Evolutionary conservation across 2,329 filamentous ascomycete species (phyloP).

Genomic region (Claviceps capensis): DNA sequence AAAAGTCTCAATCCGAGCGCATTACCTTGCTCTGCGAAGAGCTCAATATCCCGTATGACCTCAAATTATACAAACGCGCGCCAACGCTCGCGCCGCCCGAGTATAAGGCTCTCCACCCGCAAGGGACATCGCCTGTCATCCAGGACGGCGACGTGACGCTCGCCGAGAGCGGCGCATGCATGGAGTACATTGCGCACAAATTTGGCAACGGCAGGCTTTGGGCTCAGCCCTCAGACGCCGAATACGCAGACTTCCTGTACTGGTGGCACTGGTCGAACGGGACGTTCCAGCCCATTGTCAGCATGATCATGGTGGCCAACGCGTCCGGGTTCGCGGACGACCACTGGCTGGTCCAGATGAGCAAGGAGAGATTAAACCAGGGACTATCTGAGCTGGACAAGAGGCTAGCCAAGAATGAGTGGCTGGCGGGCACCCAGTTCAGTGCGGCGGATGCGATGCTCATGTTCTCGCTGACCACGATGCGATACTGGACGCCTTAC

Average conservation of each 20-base stretch:
- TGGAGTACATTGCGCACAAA: slow-evolving; percentile 46
- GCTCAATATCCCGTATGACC: slow-evolving; percentile 37
- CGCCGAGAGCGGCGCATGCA: slow-evolving; percentile 44
- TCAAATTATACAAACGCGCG: slow-evolving; percentile 13
- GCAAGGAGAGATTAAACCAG: slow-evolving; percentile 19
- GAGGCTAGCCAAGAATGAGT: slow-evolving; percentile 32
- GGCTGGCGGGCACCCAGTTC: slow-evolving; percentile 47
- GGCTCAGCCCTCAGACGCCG: slow-evolving; percentile 27
- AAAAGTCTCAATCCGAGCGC: slow-evolving; percentile 47
- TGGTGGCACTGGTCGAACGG: slow-evolving; percentile 48
- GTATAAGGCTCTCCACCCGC: slow-evolving; percentile 31
- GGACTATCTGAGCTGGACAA: slow-evolving; percentile 37
- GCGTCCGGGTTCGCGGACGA: slow-evolving; percentile 4
- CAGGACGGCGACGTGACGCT: slow-evolving; percentile 40
- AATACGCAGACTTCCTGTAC: slow-evolving; percentile 48
- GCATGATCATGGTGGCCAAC: slow-evolving; percentile 22
- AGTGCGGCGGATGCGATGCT: slow-evolving; percentile 54
- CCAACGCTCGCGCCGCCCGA: slow-evolving; percentile 20
- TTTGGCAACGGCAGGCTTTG: slow-evolving; percentile 36
- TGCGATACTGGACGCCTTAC: slow-evolving; percentile 36
- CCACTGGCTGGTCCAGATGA: slow-evolving; percentile 16
- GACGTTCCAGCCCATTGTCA: slow-evolving; percentile 26
- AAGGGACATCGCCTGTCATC: slow-evolving; percentile 46
- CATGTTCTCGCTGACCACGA: slow-evolving; percentile 46
- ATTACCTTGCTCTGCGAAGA: slow-evolving; percentile 53